Conservation (phyloP, 805 yeast species). For the Wickerhamomyces canadensis region DNA sequence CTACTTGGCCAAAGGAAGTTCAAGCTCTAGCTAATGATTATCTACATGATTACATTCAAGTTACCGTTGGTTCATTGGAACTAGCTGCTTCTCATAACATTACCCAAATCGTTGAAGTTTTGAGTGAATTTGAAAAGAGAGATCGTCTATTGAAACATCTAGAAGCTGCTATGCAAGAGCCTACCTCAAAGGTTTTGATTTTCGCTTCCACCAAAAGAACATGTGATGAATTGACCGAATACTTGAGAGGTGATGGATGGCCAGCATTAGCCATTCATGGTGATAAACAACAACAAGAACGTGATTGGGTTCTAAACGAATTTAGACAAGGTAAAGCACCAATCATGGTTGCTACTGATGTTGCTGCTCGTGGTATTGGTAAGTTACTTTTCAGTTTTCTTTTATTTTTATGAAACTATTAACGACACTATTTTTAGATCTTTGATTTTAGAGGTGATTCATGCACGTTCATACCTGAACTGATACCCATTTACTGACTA, state of each 20-base stretch:
- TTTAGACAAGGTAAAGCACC: conserved; percentile 91
- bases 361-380: conserved; percentile 99
- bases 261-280: conserved; percentile 99
- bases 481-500: neutral
- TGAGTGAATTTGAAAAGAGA: conserved; percentile 89
- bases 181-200: conserved; percentile 72
- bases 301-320: conserved; percentile 97
- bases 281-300: conserved; percentile 95
- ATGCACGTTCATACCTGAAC: neutral
- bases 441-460: conserved; percentile 9
- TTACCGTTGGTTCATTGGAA: conserved; percentile 92
- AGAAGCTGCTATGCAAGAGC: conserved; percentile 68
- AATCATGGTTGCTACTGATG: conserved; percentile 98
- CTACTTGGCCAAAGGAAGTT: conserved; percentile 99
- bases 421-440: conserved; percentile 18
- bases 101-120: conserved; percentile 88
- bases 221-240: conserved; percentile 91
- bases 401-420: conserved; percentile 10
- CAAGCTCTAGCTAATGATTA: conserved; percentile 90
- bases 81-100: conserved; percentile 95
- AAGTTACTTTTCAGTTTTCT: conserved; percentile 40
- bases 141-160: conserved; percentile 82
- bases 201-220: conserved; percentile 97
- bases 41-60: conserved; percentile 90
- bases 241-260: conserved; percentile 95